Percentiles rank a stretch among this genome's conserved stretches.
phyloP scores from a whole-genome alignment of 495 filamentous ascomycete species.

The Aspergillus nidulans region DNA sequence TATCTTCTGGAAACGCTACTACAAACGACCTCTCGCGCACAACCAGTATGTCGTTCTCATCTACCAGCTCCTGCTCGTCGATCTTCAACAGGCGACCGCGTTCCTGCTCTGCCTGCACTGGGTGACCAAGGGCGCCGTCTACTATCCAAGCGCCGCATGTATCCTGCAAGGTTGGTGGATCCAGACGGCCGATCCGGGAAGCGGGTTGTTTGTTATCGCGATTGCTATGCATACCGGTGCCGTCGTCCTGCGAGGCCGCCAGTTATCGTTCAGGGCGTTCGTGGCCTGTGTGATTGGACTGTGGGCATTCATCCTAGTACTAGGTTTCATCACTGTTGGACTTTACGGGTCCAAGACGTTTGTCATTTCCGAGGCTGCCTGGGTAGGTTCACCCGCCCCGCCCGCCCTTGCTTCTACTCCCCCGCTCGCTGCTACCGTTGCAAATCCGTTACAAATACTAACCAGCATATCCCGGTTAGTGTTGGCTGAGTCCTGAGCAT shows the following conservation, averaged over 20 bases:
- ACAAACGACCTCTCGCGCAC: slow-evolving; percentile 33
- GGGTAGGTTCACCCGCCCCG: slow-evolving; percentile 30
- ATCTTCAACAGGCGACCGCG: slow-evolving; percentile 65
- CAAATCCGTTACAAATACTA: no score
- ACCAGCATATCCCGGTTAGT: slow-evolving; percentile 52
- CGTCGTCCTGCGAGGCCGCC: slow-evolving; percentile 54
- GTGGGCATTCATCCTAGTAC: slow-evolving; percentile 56
- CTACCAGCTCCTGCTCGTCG: slow-evolving; percentile 67
- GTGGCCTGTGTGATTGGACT: slow-evolving; percentile 42
- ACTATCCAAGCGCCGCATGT: slow-evolving; percentile 54
- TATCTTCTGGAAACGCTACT: slow-evolving; percentile 49
- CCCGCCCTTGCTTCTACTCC: not conserved
- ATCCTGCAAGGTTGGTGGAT: slow-evolving; percentile 69
- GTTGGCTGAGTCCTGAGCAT: slow-evolving; percentile 62
- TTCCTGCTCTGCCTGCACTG: slow-evolving; percentile 63
- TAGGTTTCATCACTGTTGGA: slow-evolving; percentile 52
- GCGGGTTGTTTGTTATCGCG: slow-evolving; percentile 62
- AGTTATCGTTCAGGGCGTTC: slow-evolving; percentile 48
- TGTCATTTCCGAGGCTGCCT: slow-evolving; percentile 45
- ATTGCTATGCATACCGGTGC: slow-evolving; percentile 66
- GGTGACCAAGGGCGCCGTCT: slow-evolving; percentile 47
- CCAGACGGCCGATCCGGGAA: slow-evolving; percentile 62
- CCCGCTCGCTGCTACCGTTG: no score
- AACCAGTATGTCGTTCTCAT: slow-evolving; percentile 75
- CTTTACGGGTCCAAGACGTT: slow-evolving; percentile 51